A percentile compares a stretch with the other conserved stretches of the same genome.
Evolutionary conservation across 495 filamentous ascomycete genomes (phyloP).

Genomic region (Talaromyces proteolyticus): DNA sequence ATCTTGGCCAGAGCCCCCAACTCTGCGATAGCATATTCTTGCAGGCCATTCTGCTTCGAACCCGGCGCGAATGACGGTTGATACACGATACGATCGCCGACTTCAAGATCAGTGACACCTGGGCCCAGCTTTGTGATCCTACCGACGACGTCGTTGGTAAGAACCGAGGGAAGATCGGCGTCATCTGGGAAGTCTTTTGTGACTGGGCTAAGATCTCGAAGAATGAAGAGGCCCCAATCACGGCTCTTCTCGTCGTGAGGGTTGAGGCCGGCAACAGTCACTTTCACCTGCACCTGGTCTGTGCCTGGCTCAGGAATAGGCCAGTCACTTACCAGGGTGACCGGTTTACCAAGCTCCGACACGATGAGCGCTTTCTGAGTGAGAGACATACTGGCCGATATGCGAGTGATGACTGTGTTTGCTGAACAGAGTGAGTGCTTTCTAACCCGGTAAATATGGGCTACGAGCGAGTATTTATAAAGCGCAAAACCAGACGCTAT

Average conservation of each 20-base stretch:
- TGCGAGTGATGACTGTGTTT: too few species aligned
- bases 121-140: conserved; percentile 17
- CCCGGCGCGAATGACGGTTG: background rate
- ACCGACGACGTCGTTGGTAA: conserved; percentile 20
- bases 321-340: conserved; percentile 2
- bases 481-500: too few species aligned
- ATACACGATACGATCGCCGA: conserved; percentile 11
- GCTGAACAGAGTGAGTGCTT: too few species aligned
- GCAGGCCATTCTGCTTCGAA: conserved; percentile 12
- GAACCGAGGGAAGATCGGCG: conserved; percentile 3
- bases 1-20: conserved; percentile 11
- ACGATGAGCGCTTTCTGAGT: background rate
- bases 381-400: background rate
- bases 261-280: conserved; percentile 22
- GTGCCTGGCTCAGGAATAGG: conserved; percentile 16
- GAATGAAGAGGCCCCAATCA: conserved; percentile 20
- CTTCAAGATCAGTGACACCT: conserved; percentile 10
- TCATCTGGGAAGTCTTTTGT: background rate
- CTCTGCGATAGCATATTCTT: conserved; percentile 22
- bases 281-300: conserved; percentile 17
- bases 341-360: background rate
- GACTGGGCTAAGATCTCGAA: conserved; percentile 6
- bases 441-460: too few species aligned
- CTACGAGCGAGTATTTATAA: too few species aligned
- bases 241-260: conserved; percentile 20